Conservation (phyloP, 495 filamentous ascomycete genomes). For the Neurospora cerealis region DNA sequence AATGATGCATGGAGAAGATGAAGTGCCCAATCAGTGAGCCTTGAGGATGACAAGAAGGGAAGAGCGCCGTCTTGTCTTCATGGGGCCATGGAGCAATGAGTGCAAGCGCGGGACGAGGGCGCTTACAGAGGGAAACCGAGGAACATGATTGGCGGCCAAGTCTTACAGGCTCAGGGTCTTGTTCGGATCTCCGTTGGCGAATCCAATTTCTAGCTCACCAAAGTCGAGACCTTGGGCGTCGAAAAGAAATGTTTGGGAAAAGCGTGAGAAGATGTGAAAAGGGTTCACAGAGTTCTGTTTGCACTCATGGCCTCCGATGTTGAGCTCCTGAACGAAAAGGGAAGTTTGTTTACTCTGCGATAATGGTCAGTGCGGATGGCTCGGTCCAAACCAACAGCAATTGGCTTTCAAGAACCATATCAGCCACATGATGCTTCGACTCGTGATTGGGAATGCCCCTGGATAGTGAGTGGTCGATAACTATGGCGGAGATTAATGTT, state of each 20-base stretch:
- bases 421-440: neutral
- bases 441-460: neutral
- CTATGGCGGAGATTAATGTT: neutral
- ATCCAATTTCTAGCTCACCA: neutral
- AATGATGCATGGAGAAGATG: neutral
- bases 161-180: neutral
- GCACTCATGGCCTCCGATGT: neutral
- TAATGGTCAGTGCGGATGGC: neutral
- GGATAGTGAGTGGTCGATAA: neutral
- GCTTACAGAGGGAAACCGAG: slow-evolving; percentile 10
- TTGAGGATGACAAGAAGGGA: neutral
- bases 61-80: neutral
- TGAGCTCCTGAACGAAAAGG: neutral
- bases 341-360: neutral
- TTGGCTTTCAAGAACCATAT: neutral
- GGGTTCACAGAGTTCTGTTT: neutral
- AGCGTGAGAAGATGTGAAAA: neutral
- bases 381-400: neutral
- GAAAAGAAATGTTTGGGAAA: neutral
- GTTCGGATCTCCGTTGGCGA: neutral
- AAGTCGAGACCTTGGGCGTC: neutral
- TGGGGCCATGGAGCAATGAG: slow-evolving; percentile 1
- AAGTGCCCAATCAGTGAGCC: slow-evolving; percentile 9
- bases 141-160: slow-evolving; percentile 12
- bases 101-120: slow-evolving; percentile 17